phyloP scores from a whole-genome alignment of 1,139 yeast genomes.

The Sugiyamaella novakii region DNA sequence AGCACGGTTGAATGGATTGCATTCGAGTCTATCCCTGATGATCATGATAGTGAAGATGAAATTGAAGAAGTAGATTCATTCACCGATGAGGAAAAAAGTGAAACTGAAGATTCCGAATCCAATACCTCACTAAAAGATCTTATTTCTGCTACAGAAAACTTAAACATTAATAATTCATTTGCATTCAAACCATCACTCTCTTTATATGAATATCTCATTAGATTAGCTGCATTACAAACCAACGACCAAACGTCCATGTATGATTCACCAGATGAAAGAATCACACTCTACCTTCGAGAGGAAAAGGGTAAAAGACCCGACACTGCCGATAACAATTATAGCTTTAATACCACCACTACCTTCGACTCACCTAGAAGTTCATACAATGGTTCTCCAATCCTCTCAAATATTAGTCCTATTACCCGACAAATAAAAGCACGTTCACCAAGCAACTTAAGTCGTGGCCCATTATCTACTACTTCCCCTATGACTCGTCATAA shows the following conservation, averaged over 20 bases:
- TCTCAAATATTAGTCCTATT: not conserved
- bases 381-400: slow-evolving; percentile 10
- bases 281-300: slow-evolving; percentile 64
- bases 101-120: slow-evolving; percentile 21
- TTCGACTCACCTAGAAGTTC: slow-evolving; percentile 1
- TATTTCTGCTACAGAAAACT: not conserved
- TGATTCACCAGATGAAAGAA: slow-evolving; percentile 65
- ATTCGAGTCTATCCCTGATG: slow-evolving; percentile 49
- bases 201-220: slow-evolving; percentile 63
- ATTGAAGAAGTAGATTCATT: slow-evolving; percentile 34
- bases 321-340: not conserved
- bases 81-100: slow-evolving; percentile 35
- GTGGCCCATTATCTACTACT: not conserved
- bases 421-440: not conserved
- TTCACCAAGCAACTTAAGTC: not conserved
- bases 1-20: slow-evolving; percentile 53
- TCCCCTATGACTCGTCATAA: not conserved
- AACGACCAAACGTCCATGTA: slow-evolving; percentile 60
- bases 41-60: slow-evolving; percentile 40
- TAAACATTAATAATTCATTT: not conserved
- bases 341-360: not conserved
- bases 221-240: slow-evolving; percentile 64
- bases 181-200: slow-evolving; percentile 48
- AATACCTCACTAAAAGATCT: slow-evolving; percentile 1
- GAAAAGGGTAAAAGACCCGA: slow-evolving; percentile 41